Conservation (phyloP, 345 rosid species). For the Anacardium occidentale region DNA sequence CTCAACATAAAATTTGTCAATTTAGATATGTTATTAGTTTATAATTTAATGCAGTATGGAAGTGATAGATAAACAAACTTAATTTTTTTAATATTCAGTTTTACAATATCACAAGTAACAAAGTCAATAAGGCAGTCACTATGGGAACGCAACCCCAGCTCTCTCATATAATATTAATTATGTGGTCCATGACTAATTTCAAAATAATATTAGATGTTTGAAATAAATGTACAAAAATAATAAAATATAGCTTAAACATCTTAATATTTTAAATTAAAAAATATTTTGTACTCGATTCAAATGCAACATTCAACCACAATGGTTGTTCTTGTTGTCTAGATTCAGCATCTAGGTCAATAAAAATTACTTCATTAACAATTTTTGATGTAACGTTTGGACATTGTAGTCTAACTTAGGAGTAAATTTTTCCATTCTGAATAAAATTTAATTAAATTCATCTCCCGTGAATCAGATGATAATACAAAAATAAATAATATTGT, state of each 20-base stretch:
- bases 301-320: constrained; percentile 15
- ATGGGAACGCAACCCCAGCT: neutral
- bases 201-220: constrained; percentile 1
- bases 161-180: neutral
- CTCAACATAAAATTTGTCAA: too few species aligned
- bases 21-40: too few species aligned
- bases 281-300: constrained; percentile 4
- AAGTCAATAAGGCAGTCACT: constrained; percentile 7
- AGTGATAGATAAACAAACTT: neutral
- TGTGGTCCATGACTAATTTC: constrained; percentile 2
- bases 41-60: too few species aligned
- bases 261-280: neutral
- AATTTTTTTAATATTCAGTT: neutral
- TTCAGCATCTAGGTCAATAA: neutral
- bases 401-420: too few species aligned
- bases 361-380: too few species aligned
- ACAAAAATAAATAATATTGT: too few species aligned
- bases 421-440: too few species aligned
- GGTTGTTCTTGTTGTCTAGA: constrained; percentile 19
- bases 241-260: neutral
- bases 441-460: too few species aligned
- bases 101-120: neutral
- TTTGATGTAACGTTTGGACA: too few species aligned
- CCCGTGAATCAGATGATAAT: too few species aligned
- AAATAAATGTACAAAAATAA: neutral